A percentile compares a stretch with the other conserved stretches of the same genome.
Evolutionary conservation across 2,329 filamentous ascomycete genomes (phyloP).

Genomic region (Penicillium freii): DNA sequence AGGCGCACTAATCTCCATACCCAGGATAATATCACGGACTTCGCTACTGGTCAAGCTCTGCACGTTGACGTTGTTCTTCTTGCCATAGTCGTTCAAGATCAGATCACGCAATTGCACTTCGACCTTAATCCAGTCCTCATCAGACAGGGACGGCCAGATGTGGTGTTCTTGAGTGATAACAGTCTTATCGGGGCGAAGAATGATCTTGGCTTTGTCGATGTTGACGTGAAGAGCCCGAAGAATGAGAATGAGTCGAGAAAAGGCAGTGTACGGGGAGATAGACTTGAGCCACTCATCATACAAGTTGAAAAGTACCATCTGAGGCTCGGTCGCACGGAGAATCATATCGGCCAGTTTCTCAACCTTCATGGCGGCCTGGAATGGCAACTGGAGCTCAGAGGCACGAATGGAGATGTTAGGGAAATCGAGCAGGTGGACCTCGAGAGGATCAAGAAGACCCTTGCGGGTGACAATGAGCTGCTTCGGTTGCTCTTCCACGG

Average conservation of each 20-base stretch:
- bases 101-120: slow-evolving; percentile 93
- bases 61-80: slow-evolving; percentile 99
- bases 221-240: slow-evolving; percentile 95
- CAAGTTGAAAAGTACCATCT: slow-evolving; percentile 99
- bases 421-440: slow-evolving; percentile 96
- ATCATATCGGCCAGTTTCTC: slow-evolving; percentile 99
- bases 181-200: slow-evolving; percentile 92
- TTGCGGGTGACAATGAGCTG: slow-evolving; percentile 98
- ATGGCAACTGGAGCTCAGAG: slow-evolving; percentile 92
- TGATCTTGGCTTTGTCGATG: slow-evolving; percentile 95
- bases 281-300: slow-evolving; percentile 99
- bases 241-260: slow-evolving; percentile 91
- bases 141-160: slow-evolving; percentile 91
- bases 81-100: slow-evolving; percentile 97
- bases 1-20: slow-evolving; percentile 98
- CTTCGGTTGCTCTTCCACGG: slow-evolving; percentile 97
- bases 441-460: slow-evolving; percentile 91
- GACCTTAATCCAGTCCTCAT: slow-evolving; percentile 99
- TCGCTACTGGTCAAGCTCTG: slow-evolving; percentile 95
- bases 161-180: slow-evolving; percentile 98
- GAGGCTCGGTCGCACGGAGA: slow-evolving; percentile 92
- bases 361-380: slow-evolving; percentile 99
- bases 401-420: slow-evolving; percentile 98
- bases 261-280: slow-evolving; percentile 97
- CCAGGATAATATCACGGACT: slow-evolving; percentile 95